phyloP scores from a whole-genome alignment of 305 asterid species.

The Fraxinus greggii region DNA sequence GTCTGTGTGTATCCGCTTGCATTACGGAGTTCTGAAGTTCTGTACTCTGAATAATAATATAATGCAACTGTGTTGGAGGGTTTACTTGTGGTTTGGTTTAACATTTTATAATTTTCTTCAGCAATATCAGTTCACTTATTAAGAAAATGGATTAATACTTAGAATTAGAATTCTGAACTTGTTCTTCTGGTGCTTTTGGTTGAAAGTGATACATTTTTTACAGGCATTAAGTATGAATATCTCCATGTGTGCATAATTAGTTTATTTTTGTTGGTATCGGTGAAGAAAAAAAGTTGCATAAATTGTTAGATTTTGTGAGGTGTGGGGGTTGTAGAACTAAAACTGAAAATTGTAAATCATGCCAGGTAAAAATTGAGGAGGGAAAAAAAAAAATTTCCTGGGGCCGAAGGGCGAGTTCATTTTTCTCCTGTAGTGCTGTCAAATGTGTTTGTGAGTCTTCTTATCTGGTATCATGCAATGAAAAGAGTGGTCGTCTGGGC shows the following conservation, averaged over 20 bases:
- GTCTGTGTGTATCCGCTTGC: not conserved
- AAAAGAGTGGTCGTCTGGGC: constrained; percentile 1
- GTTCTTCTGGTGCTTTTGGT: not conserved
- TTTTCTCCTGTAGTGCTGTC: not conserved
- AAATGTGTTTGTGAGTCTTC: not conserved
- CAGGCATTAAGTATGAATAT: not conserved
- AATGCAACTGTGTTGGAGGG: not conserved
- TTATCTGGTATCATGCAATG: not conserved
- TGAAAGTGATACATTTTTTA: not conserved
- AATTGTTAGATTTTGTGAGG: not conserved
- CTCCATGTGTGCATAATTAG: not conserved
- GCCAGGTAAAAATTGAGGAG: not conserved
- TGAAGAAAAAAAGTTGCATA: not conserved
- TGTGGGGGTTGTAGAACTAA: not conserved
- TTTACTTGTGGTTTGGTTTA: not conserved
- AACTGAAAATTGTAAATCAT: not conserved
- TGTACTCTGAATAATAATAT: not conserved
- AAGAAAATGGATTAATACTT: not conserved
- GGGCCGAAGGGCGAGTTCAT: not conserved
- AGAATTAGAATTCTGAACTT: not conserved
- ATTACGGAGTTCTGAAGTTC: not conserved
- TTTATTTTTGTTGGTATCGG: not conserved
- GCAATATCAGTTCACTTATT: not conserved
- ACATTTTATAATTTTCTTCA: not conserved
- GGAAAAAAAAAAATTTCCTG: not conserved